Evolutionary conservation across 2,329 filamentous ascomycete species (phyloP).

Genomic region (Trematosphaeria pertusa): DNA sequence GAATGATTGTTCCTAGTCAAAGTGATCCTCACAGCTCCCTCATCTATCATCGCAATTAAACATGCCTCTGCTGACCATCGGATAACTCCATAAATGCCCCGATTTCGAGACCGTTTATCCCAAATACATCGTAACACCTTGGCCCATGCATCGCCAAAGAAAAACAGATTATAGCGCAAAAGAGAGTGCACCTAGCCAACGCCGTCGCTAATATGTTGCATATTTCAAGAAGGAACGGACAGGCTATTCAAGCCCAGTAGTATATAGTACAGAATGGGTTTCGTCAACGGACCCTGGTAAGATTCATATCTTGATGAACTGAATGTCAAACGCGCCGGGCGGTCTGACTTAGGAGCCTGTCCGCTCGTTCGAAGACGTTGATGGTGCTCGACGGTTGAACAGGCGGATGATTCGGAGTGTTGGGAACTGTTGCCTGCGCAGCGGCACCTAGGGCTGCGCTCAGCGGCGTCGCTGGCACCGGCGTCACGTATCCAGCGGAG

Average conservation of each 20-base stretch:
- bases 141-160: too few relatives aligned
- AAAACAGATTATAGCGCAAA: too few relatives aligned
- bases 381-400: conserved; percentile 32
- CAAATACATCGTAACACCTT: too few relatives aligned
- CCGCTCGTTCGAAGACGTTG: conserved; percentile 46
- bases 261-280: not conserved
- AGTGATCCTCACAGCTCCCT: too few relatives aligned
- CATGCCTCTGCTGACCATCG: too few relatives aligned
- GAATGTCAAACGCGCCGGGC: conserved; percentile 34
- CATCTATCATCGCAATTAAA: too few relatives aligned
- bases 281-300: not conserved
- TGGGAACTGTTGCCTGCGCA: conserved; percentile 86
- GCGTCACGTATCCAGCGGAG: conserved; percentile 57
- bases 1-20: too few relatives aligned
- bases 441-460: conserved; percentile 89
- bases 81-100: too few relatives aligned
- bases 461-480: conserved; percentile 83
- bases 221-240: not conserved
- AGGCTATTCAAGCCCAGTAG: not conserved
- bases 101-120: too few relatives aligned
- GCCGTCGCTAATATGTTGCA: conserved; percentile 24
- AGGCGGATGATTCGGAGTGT: conserved; percentile 49
- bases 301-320: not conserved
- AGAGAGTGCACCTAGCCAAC: conserved; percentile 18
- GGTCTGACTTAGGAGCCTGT: conserved; percentile 40